Conservation (phyloP, 768 basidiomycete genomes). For the Porpolomopsis calyptriformis region DNA sequence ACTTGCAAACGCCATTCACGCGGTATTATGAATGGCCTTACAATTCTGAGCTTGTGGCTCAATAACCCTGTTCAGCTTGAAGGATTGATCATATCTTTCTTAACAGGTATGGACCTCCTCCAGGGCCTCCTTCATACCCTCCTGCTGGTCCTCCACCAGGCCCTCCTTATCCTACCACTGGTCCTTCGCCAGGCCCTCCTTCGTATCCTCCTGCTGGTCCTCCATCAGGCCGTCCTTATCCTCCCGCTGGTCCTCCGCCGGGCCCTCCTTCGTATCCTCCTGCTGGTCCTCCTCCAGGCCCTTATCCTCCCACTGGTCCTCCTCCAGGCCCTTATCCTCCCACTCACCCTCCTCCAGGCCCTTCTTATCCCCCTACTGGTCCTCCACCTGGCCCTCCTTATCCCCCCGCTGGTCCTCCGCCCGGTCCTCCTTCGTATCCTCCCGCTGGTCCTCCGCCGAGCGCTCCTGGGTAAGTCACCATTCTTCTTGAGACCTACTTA, state of each 20-base stretch:
- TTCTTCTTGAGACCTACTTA: not conserved
- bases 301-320: not conserved
- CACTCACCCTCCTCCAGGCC: not conserved
- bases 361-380: not conserved
- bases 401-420: constrained; percentile 1
- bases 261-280: not conserved
- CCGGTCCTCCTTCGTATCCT: not conserved
- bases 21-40: not conserved
- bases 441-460: not conserved
- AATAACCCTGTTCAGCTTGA: not conserved
- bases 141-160: not conserved
- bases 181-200: not conserved
- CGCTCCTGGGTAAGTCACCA: not conserved
- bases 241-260: not conserved
- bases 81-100: not conserved
- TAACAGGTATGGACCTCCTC: constrained; percentile 1
- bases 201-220: not conserved
- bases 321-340: not conserved
- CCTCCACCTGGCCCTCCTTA: not conserved
- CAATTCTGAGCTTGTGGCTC: not conserved
- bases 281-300: not conserved
- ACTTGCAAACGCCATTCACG: not conserved
- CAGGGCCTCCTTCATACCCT: not conserved
- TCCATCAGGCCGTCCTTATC: not conserved
- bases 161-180: not conserved